Base-by-base conservation (phyloP, 2,329 filamentous ascomycete genomes). In the Mariannaea sp. region DNA sequence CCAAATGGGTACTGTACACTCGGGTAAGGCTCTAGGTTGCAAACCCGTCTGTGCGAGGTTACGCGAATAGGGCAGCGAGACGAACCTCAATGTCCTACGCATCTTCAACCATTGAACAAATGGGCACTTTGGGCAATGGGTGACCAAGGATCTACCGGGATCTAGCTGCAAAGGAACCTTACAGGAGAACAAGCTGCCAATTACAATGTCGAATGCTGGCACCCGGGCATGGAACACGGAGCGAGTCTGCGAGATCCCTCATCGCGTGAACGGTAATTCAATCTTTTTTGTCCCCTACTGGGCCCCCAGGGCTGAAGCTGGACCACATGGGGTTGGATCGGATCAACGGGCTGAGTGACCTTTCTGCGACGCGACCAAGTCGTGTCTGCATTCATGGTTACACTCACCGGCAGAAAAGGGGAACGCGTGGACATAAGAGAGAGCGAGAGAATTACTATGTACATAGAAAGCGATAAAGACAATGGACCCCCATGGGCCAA, bases 161-260 rank as follows among this genome's bases (percentile, higher is more conserved):
- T 52, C 35, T 52, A 26, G 19, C 42, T 29, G 33, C 27, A 17
- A 14, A 26, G 7, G 16, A 53, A 20, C 35, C 13, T 32, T 20
- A 16, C n/a, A 40, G 26, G 33, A 40, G 16, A 22, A n/a, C 30
- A 19, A 13, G 32, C 22, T 32, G 30, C 32, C 39, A 13, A 43
- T 44, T 32, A 17, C 27, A 42, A 35, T 27, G n/a, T n/a, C 20
- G 19, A 41, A 43, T 51, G 22, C 22, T 24, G 22, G 54, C 51
- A 56, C 53, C 29, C 42, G 49, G n/a, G 47, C 50, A 53, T 55
- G 51, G 53, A 45, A 59, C 59, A 57, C 53, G 61, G 49, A 57
- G 62, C 62, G 59, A 64, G 59, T 52, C 55, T 41, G 49, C 52
- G 32, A 55, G 40, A 41, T 49, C 55, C 35, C 54, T 26, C 41